Conservation (phyloP, 805 yeast species). For the Osmozyma mogii region DNA sequence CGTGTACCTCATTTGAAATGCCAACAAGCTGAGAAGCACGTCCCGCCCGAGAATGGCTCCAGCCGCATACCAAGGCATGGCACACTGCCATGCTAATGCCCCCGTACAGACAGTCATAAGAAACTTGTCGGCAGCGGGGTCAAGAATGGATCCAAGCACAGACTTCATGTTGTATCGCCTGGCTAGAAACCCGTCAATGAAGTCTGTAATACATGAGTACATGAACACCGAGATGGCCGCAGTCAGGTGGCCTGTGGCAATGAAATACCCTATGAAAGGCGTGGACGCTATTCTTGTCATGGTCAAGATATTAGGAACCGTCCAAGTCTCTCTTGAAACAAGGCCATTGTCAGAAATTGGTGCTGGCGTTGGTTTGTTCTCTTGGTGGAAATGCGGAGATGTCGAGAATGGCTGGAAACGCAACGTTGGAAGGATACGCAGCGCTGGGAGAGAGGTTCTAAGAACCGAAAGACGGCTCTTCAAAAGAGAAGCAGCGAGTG, state of each 20-base stretch:
- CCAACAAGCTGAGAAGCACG: constrained; percentile 60
- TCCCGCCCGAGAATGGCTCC: constrained; percentile 78
- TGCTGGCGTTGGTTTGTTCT: not conserved
- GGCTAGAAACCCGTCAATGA: constrained; percentile 88
- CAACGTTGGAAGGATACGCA: too few species aligned
- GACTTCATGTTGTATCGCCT: constrained; percentile 69
- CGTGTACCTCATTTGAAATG: constrained; percentile 61
- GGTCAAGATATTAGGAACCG: constrained; percentile 83
- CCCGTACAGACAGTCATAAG: constrained; percentile 82
- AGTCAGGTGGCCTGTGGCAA: constrained; percentile 53
- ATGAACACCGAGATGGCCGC: constrained; percentile 68
- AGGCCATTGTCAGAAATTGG: too few species aligned
- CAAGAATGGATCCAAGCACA: constrained; percentile 82
- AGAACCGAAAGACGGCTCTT: too few species aligned
- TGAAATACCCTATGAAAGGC: constrained; percentile 77
- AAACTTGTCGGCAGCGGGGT: constrained; percentile 92
- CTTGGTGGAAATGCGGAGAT: not conserved
- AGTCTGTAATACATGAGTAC: constrained; percentile 86
- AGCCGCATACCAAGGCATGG: constrained; percentile 63
- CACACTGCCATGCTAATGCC: constrained; percentile 58
- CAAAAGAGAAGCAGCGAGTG: too few species aligned
- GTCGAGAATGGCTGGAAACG: too few species aligned
- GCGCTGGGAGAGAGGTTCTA: too few species aligned
- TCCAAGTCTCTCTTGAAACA: constrained; percentile 15
- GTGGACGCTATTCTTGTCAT: constrained; percentile 71